Conservation (phyloP, 441 rosid species). For the Aquilaria agallochum region DNA sequence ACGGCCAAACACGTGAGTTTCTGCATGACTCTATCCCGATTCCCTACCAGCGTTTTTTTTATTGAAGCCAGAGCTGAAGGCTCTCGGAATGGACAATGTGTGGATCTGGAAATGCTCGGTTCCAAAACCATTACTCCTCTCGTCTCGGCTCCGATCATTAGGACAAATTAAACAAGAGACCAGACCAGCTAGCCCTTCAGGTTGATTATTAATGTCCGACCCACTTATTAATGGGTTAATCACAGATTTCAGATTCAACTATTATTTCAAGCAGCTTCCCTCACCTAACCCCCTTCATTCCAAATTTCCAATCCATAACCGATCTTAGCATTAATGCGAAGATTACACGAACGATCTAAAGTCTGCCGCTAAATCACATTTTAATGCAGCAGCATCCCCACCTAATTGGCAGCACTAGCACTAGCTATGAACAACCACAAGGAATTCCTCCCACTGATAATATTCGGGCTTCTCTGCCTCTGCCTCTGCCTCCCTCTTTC, state of each 20-base stretch:
- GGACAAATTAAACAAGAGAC: too few relatives aligned
- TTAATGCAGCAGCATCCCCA: neutral
- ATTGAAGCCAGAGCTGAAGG: too few relatives aligned
- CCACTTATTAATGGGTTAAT: too few relatives aligned
- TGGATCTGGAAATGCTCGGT: too few relatives aligned
- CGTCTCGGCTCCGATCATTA: too few relatives aligned
- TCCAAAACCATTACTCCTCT: too few relatives aligned
- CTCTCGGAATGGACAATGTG: too few relatives aligned
- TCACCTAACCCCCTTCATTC: conserved; percentile 5
- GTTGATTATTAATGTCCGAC: too few relatives aligned
- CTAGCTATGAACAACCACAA: neutral
- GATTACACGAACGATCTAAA: neutral
- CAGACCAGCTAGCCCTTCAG: too few relatives aligned
- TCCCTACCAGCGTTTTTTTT: too few relatives aligned
- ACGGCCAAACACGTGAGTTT: too few relatives aligned
- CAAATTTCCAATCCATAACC: neutral
- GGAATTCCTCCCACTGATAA: conserved; percentile 4
- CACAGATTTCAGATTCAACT: neutral
- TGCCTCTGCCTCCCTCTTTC: conserved; percentile 14
- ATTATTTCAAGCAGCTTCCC: neutral
- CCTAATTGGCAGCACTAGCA: neutral
- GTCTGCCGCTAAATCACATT: neutral
- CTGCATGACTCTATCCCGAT: too few relatives aligned
- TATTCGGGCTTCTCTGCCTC: conserved; percentile 15
- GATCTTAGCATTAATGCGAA: neutral